Evolutionary conservation across 2,329 filamentous ascomycete species (phyloP), one percentile per base, ranked within the genome.

Genomic region (Fonsecaea monophora): DNA sequence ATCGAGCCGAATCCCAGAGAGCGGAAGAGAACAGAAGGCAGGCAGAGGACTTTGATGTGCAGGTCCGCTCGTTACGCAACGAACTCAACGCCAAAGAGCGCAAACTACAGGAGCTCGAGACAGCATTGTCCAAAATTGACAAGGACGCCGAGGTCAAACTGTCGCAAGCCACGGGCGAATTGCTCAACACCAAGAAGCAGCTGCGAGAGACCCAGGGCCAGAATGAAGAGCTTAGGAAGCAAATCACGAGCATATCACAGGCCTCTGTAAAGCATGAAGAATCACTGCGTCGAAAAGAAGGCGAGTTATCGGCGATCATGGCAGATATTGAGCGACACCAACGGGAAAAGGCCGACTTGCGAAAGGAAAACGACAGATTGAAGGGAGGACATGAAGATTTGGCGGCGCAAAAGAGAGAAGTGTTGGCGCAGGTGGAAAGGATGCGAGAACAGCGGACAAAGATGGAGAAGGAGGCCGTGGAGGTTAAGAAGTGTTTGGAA

Each of bases 251-350:
- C 71, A 83, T 99, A 18, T 95, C 95, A 0, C 89, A 92, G 57
- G 97, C 94, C 0, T 97, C 94, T 0, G 96, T 93, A 0, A 92
- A 94, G 75, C 98, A 97, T 71, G 95, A 99, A 78, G 94, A 98
- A 73, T 86, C 98, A 53, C 90, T 99, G 30, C 87, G 93, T 30
- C 90, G 91, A 66, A 99, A 98, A 77, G 95, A 99, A 76, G 97
- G 94, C 77, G 96, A 99, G 75, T 83, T 99, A 21, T 86, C 90
- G 0, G 85, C 98, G 54, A 84, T 98, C 38, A 92, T 93, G 72
- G 88, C 89, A 10, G 95, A 99, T 76, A 87, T 94, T 70, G 91
- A 90, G 76, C 92, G 90, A 70, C 90, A 90, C 71, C 91, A 97
- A 76, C 87, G 89, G 60, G 94, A 97, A 73, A 91, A 90, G 35